Conservation (phyloP, 495 filamentous ascomycete genomes). For the Xylaria sp. region DNA sequence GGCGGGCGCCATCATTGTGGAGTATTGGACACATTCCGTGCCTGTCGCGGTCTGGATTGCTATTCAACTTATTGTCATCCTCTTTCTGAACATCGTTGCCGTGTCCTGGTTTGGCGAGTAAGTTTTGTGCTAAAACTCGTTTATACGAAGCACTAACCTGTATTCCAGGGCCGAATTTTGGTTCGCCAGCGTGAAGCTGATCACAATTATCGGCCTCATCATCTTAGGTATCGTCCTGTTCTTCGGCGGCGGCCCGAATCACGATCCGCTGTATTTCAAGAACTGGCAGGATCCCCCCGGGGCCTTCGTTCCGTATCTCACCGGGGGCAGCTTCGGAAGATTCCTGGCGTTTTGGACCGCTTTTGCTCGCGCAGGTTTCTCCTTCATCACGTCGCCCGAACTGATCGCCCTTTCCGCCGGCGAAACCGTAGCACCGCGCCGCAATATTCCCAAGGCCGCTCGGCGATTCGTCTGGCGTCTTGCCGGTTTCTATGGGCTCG, state of each 20-base stretch:
- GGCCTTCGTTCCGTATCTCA: conserved; percentile 68
- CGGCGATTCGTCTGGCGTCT: conserved; percentile 74
- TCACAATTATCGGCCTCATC: conserved; percentile 72
- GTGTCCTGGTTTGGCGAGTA: conserved; percentile 64
- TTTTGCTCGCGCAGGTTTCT: conserved; percentile 55
- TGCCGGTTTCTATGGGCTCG: conserved; percentile 74
- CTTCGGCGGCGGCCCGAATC: conserved; percentile 67
- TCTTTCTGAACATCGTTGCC: conserved; percentile 56
- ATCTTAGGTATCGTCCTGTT: conserved; percentile 77
- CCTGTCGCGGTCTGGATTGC: conserved; percentile 67
- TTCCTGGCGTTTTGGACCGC: conserved; percentile 58
- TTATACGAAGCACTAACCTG: not conserved
- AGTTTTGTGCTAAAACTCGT: not conserved
- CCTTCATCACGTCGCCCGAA: conserved; percentile 58
- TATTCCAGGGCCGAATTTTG: conserved; percentile 60
- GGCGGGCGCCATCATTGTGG: conserved; percentile 59
- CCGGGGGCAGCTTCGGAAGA: conserved; percentile 54
- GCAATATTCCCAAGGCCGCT: conserved; percentile 76
- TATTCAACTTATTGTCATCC: conserved; percentile 53
- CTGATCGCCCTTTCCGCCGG: conserved; percentile 71
- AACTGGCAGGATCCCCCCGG: conserved; percentile 74
- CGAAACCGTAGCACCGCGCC: conserved; percentile 78
- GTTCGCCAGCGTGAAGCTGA: conserved; percentile 71
- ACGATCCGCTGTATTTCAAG: conserved; percentile 65
- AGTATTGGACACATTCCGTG: conserved; percentile 62